phyloP scores from a whole-genome alignment of 495 filamentous ascomycete genomes.

The Annulohypoxylon bovei region DNA sequence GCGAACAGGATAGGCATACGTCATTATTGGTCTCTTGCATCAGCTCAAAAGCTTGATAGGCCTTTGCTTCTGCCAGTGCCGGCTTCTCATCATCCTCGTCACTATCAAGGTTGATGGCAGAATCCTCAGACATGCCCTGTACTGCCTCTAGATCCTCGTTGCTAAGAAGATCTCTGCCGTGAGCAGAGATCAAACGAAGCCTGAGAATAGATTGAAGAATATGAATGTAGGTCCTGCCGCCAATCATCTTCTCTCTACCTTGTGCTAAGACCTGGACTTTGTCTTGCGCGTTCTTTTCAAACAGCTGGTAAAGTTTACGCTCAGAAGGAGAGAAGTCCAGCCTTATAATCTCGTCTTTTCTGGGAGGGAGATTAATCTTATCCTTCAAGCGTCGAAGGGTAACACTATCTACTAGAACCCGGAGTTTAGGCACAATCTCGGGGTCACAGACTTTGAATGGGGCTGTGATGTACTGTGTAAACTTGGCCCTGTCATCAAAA shows the following conservation, averaged over 20 bases:
- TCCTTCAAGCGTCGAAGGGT: constrained; percentile 94
- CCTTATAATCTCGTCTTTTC: constrained; percentile 74
- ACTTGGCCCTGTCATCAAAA: constrained; percentile 80
- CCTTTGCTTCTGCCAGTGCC: constrained; percentile 68
- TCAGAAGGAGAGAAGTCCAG: constrained; percentile 65
- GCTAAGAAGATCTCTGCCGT: constrained; percentile 86
- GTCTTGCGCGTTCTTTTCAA: constrained; percentile 62
- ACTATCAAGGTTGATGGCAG: constrained; percentile 87
- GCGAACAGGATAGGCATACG: constrained; percentile 72
- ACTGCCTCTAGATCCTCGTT: constrained; percentile 81
- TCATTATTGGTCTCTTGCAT: constrained; percentile 81
- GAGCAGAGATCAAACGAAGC: constrained; percentile 88
- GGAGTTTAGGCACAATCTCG: constrained; percentile 82
- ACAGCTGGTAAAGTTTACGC: constrained; percentile 64
- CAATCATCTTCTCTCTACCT: constrained; percentile 68
- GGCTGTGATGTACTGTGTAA: constrained; percentile 77
- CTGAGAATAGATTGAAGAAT: constrained; percentile 91
- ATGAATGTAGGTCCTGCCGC: constrained; percentile 85
- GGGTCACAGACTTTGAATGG: constrained; percentile 86
- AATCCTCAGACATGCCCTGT: constrained; percentile 79
- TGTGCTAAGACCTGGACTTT: constrained; percentile 62
- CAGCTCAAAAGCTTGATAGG: constrained; percentile 82
- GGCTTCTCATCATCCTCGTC: constrained; percentile 67
- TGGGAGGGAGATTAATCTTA: constrained; percentile 80
- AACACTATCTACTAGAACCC: constrained; percentile 90